Percentiles rank a stretch among this genome's conserved stretches.
Conservation (phyloP, 2,329 filamentous ascomycete species). For the Coleophoma eucalyptorum region DNA sequence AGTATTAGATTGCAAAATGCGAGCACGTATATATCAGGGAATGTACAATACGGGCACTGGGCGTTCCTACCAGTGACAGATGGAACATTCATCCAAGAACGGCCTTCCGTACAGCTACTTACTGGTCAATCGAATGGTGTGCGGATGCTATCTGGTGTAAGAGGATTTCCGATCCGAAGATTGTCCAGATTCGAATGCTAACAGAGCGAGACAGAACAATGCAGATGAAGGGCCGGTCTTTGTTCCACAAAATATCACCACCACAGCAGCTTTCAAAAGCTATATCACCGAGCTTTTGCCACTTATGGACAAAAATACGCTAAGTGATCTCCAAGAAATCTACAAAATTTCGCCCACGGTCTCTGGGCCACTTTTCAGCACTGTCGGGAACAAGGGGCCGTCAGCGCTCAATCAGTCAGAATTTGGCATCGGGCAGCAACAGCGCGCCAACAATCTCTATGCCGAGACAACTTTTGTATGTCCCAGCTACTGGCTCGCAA, state of each 20-base stretch:
- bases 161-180: background rate
- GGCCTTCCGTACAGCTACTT: constrained; percentile 26
- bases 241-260: constrained; percentile 38
- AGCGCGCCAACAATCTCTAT: constrained; percentile 44
- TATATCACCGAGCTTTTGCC: constrained; percentile 38
- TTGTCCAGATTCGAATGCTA: constrained; percentile 10
- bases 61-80: constrained; percentile 33
- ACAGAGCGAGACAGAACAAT: constrained; percentile 31
- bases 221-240: constrained; percentile 46
- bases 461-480: constrained; percentile 50
- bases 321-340: constrained; percentile 19
- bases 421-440: constrained; percentile 43
- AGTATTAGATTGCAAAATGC: constrained; percentile 27
- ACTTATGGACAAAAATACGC: constrained; percentile 33
- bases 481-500: constrained; percentile 46
- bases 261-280: constrained; percentile 31
- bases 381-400: constrained; percentile 27
- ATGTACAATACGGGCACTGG: constrained; percentile 20
- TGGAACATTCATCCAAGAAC: constrained; percentile 24
- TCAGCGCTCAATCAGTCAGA: constrained; percentile 39
- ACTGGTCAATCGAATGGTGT: constrained; percentile 26
- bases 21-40: constrained; percentile 16
- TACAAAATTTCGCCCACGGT: constrained; percentile 18
- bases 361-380: constrained; percentile 22
- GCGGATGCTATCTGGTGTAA: constrained; percentile 12